Evolutionary conservation across 257 asterid genomes (phyloP).

Genomic region (Vinca minor): DNA sequence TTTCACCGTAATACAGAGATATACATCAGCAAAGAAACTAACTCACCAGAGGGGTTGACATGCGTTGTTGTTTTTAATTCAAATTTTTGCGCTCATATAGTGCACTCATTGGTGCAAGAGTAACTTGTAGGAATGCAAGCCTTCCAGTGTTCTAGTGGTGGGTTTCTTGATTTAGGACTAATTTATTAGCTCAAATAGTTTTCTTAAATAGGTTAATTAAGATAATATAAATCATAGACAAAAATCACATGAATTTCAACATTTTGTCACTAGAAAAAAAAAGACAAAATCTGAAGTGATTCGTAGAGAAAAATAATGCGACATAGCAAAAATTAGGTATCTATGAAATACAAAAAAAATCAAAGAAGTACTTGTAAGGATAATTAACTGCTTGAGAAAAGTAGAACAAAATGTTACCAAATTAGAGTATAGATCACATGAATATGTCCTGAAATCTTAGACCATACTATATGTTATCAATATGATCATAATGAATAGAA

Average conservation of each 20-base stretch:
- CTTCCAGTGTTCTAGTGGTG: no score
- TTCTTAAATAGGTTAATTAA: background rate
- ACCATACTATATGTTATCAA: no score
- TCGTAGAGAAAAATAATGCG: background rate
- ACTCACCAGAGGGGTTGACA: no score
- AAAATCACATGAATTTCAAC: constrained; percentile 7
- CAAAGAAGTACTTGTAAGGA: background rate
- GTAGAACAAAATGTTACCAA: background rate
- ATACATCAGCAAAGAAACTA: no score
- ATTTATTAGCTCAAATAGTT: background rate
- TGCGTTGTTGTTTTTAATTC: no score
- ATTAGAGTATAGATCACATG: constrained; percentile 6
- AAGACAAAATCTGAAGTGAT: constrained; percentile 11
- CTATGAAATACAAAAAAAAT: background rate
- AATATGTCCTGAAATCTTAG: constrained; percentile 9
- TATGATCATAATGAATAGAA: no score
- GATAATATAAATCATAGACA: background rate
- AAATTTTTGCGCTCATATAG: no score
- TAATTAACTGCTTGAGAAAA: background rate
- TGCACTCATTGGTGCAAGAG: no score
- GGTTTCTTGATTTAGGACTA: no score
- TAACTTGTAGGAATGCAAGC: no score
- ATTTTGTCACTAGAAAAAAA: background rate
- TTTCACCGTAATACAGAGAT: no score
- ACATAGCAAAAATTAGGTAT: background rate